Base-by-base conservation (phyloP, 148 eudicot species). In the Vaccinium myrtillus region DNA sequence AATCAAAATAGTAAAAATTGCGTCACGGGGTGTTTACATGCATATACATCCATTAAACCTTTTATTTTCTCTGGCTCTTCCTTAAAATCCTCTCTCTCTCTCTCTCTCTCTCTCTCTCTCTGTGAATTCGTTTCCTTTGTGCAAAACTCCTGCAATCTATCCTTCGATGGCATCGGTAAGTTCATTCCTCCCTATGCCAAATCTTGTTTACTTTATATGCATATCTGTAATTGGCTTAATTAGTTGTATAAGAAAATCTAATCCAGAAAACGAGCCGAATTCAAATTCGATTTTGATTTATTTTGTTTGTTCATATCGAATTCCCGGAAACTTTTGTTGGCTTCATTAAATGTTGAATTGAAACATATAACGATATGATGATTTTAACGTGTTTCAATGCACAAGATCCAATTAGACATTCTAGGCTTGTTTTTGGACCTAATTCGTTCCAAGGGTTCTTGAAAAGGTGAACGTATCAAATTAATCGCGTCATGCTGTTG, bases 91-190 rank as follows among this genome's bases (percentile, higher is more conserved):
- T 79, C 55, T 79, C 87, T 80, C 49, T 77, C 70, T 71, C 56
- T 75, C 61, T 79, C 48, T 49, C 46, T 1, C 49, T 16, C 18
- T 4, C 51, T 70, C 19, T 54, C 75, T 76, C 82, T 83, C 84
- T 83, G 85, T 73, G 30, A 63, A 15, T 75, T 58, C 32, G 39
- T 83, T 61, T 59, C 53, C 55, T 23, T 56, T n/a, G 39, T 32
- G 23, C 51, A 8, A 43, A 48, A 19, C 73, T 53, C 75, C 85
- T 79, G 84, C 88, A 70, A 58, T 77, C 51, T 81, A 81, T 90
- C 86, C 56, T 79, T 65, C 43, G 8, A 90, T 90, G 91, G 83
- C 90, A 53, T 76, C 90, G 81, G 91, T 90, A 86, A 85, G 90
- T 88, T 81, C 13, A 10, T 63, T 14, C 54, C 74, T 48, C 50